A percentile compares a stretch with the other conserved stretches of the same genome.
These are phyloP conservation scores for Nevesoporus exiguus DNA, from an alignment of 768 basidiomycete species.

Conservation along the genomic window DNA sequence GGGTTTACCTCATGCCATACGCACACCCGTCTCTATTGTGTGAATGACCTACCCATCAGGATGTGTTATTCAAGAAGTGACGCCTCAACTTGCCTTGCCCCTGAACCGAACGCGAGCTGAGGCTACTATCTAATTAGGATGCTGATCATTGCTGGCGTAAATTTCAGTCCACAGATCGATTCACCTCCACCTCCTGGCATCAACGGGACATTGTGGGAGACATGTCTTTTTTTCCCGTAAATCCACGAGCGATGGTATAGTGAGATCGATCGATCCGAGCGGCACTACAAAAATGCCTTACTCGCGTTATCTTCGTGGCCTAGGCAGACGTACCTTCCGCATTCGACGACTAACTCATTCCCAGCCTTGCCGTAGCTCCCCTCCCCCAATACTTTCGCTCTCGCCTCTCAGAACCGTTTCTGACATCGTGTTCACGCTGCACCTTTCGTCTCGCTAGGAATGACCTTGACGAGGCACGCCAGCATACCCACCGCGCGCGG, in stretches of 20 bases:
- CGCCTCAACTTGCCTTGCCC: too few species aligned
- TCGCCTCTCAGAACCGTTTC: not conserved
- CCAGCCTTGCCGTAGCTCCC: not conserved
- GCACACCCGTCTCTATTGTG: not conserved
- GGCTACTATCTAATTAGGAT: not conserved
- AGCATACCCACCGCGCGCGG: not conserved
- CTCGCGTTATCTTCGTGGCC: not conserved
- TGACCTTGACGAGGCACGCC: slow-evolving; percentile 3
- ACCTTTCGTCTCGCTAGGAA: not conserved
- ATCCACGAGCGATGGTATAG: slow-evolving; percentile 1
- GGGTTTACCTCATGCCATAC: not conserved
- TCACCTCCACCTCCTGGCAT: slow-evolving; percentile 6
- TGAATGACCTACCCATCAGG: not conserved
- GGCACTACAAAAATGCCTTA: not conserved
- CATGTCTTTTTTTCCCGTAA: not conserved
- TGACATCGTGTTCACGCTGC: not conserved
- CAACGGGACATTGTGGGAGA: slow-evolving; percentile 18
- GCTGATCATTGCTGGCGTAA: not conserved
- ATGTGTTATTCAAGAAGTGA: not conserved
- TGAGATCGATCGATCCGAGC: slow-evolving; percentile 11
- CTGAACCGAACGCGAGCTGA: not conserved
- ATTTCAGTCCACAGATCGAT: slow-evolving; percentile 3
- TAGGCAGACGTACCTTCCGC: slow-evolving; percentile 7
- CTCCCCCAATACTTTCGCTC: not conserved
- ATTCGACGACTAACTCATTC: slow-evolving; percentile 1